Conservation (phyloP, 148 eudicot species). For the Chenopodium berlandieri region DNA sequence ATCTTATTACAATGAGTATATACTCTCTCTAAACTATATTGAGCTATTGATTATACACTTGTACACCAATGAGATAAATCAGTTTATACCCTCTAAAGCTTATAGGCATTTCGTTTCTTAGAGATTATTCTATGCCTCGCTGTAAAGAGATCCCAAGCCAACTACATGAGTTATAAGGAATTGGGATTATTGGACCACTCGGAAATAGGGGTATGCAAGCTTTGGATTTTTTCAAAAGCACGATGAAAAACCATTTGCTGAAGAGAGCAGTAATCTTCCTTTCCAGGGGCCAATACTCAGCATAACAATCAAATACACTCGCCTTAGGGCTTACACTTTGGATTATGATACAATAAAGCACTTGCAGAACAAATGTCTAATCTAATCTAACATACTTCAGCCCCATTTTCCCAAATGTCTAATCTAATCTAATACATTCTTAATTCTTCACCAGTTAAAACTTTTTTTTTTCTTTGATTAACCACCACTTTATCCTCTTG, state of each 20-base stretch:
- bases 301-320: too few relatives aligned
- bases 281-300: background rate
- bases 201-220: background rate
- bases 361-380: too few relatives aligned
- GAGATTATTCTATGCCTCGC: background rate
- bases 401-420: too few relatives aligned
- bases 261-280: background rate
- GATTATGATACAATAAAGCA: too few relatives aligned
- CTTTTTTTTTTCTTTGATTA: background rate
- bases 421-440: too few relatives aligned
- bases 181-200: background rate
- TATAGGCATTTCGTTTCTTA: too few relatives aligned
- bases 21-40: background rate
- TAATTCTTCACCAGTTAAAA: background rate
- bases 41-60: background rate
- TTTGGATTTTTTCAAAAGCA: background rate
- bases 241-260: background rate
- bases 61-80: background rate
- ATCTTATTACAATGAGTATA: background rate
- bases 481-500: background rate
- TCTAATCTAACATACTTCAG: too few relatives aligned
- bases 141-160: background rate
- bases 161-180: background rate
- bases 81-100: background rate
- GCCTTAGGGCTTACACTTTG: too few relatives aligned